Evolutionary conservation across 192 early-diverging fungal species (phyloP).

Genomic region (Mortierella alpina): DNA sequence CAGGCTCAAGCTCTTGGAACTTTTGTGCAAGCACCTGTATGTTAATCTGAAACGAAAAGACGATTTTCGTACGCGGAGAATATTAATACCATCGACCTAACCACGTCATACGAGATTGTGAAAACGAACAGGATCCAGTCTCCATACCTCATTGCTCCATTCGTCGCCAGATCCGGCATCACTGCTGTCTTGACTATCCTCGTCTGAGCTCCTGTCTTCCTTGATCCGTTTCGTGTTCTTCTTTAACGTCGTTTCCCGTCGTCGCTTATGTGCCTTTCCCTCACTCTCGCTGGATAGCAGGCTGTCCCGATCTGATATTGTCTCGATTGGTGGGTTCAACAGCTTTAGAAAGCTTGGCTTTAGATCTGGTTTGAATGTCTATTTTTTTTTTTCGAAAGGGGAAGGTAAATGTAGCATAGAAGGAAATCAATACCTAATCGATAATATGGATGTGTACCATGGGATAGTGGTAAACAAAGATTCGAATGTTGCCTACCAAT

Average conservation of each 20-base stretch:
- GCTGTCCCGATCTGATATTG: slow-evolving; percentile 13
- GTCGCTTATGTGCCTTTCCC: slow-evolving; percentile 26
- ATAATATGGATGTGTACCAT: too few relatives aligned
- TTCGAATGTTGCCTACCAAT: slow-evolving; percentile 33
- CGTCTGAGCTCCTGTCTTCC: slow-evolving; percentile 38
- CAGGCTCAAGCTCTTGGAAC: slow-evolving; percentile 46
- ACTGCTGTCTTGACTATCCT: slow-evolving; percentile 33
- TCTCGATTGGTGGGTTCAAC: slow-evolving; percentile 32
- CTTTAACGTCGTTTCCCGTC: slow-evolving; percentile 18
- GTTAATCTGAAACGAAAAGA: slow-evolving; percentile 27
- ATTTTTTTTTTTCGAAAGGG: not conserved
- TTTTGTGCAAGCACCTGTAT: slow-evolving; percentile 51
- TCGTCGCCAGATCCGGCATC: slow-evolving; percentile 22
- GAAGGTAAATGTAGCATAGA: not conserved
- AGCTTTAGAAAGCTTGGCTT: slow-evolving; percentile 43
- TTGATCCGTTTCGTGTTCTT: slow-evolving; percentile 33
- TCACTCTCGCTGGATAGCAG: slow-evolving; percentile 18
- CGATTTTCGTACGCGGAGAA: too few relatives aligned
- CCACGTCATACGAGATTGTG: not conserved
- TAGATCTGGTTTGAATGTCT: slow-evolving; percentile 46
- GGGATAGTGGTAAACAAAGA: not conserved
- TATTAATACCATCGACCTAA: too few relatives aligned
- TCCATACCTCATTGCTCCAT: slow-evolving; percentile 25
- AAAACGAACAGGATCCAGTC: not conserved
- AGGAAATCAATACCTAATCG: not conserved